Evolutionary conservation across 1,139 yeast species (phyloP).

Genomic region (Neolecta irregularis): DNA sequence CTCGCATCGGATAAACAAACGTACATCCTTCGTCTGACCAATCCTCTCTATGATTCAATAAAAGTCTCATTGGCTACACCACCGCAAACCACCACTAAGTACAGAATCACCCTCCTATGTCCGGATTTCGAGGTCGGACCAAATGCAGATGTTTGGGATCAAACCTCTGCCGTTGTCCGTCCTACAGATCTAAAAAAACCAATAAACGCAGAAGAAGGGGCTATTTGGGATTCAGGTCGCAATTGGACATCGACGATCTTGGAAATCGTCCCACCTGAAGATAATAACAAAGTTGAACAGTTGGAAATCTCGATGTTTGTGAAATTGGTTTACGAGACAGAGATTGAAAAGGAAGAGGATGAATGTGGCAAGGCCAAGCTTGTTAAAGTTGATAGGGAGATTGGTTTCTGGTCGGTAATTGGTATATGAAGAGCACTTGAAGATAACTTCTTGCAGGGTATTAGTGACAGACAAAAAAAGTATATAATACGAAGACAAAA

Average conservation of each 20-base stretch:
- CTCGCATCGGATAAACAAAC: constrained; percentile 1
- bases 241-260: constrained; percentile 14
- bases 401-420: constrained; percentile 2
- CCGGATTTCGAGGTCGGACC: constrained; percentile 3
- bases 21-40: constrained; percentile 2
- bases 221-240: constrained; percentile 13
- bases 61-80: constrained; percentile 4
- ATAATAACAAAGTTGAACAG: background rate
- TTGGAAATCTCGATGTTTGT: constrained; percentile 4
- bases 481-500: no score
- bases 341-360: background rate
- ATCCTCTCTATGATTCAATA: constrained; percentile 3
- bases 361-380: no score
- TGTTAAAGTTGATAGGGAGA: constrained; percentile 1
- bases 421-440: constrained; percentile 2
- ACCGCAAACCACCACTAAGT: constrained; percentile 1
- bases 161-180: background rate
- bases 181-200: constrained; percentile 4
- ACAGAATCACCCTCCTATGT: constrained; percentile 1
- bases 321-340: background rate
- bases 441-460: no score
- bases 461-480: no score
- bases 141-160: background rate
- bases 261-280: constrained; percentile 12
- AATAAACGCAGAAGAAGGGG: constrained; percentile 3